These are phyloP conservation scores for Aspergillus jensenii DNA, from an alignment of 2,329 filamentous ascomycete genomes.

Conservation along the genomic window DNA sequence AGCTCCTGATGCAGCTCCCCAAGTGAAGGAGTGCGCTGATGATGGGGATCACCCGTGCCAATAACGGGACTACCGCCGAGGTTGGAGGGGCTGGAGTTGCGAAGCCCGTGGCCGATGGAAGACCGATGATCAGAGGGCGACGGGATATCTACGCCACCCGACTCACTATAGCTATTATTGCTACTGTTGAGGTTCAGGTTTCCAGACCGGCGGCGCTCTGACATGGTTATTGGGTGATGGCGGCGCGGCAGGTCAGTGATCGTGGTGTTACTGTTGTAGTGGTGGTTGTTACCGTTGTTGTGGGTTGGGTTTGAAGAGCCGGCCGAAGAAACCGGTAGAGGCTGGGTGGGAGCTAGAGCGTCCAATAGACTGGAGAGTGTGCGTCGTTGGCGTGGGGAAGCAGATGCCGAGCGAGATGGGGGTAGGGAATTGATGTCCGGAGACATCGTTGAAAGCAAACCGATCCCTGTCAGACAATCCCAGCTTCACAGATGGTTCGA, in stretches of 20 bases:
- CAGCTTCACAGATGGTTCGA: neutral
- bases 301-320: conserved; percentile 8
- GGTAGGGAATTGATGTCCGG: conserved; percentile 74
- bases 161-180: conserved; percentile 13
- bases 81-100: conserved; percentile 45
- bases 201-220: conserved; percentile 45
- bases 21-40: conserved; percentile 48
- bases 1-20: conserved; percentile 53
- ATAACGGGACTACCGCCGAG: conserved; percentile 43
- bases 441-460: conserved; percentile 52
- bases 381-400: conserved; percentile 37
- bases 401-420: conserved; percentile 50
- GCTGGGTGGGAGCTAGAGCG: conserved; percentile 56
- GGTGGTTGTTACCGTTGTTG: conserved; percentile 33
- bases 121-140: conserved; percentile 39
- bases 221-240: conserved; percentile 37
- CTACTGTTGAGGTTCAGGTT: conserved; percentile 41
- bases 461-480: neutral
- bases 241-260: conserved; percentile 61
- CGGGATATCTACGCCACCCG: conserved; percentile 34
- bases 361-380: conserved; percentile 50
- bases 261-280: conserved; percentile 66
- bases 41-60: conserved; percentile 47
- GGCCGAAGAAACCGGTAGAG: conserved; percentile 2
- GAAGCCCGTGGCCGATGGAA: conserved; percentile 39